A percentile compares a stretch with the other conserved stretches of the same genome.
Evolutionary conservation across 352 stramenopile genomes (phyloP).

Genomic region (Lagenidium giganteum): DNA sequence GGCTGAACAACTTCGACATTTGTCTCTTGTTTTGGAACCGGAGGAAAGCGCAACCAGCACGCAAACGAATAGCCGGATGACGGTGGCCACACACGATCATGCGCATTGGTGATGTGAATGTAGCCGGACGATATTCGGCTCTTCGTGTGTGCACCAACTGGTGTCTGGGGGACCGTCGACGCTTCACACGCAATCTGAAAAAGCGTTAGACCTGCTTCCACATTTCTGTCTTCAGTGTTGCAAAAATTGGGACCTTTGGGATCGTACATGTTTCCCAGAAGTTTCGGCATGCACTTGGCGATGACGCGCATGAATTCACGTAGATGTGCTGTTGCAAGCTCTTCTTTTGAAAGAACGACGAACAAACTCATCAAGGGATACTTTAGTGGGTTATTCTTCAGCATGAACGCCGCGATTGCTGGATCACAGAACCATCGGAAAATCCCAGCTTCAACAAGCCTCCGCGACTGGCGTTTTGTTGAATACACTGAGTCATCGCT

Average conservation of each 20-base stretch:
- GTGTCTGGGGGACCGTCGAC: constrained; percentile 29
- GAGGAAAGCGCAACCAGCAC: constrained; percentile 48
- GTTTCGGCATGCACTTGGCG: constrained; percentile 27
- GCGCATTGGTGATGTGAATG: constrained; percentile 47
- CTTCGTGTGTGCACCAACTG: constrained; percentile 33
- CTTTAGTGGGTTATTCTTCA: constrained; percentile 21
- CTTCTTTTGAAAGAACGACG: constrained; percentile 24
- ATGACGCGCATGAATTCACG: constrained; percentile 36
- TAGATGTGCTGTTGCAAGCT: constrained; percentile 31
- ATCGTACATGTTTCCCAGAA: constrained; percentile 15
- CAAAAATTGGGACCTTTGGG: too few species aligned
- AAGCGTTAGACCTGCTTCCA: constrained; percentile 27
- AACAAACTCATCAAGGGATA: constrained; percentile 25
- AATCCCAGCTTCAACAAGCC: constrained; percentile 29
- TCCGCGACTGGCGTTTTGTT: constrained; percentile 24
- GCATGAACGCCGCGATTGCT: constrained; percentile 18
- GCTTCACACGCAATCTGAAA: constrained; percentile 24
- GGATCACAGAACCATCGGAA: constrained; percentile 41
- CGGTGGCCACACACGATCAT: constrained; percentile 51
- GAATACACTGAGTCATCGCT: constrained; percentile 20
- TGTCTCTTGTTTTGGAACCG: constrained; percentile 1
- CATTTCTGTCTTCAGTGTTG: too few species aligned
- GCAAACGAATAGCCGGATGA: constrained; percentile 58
- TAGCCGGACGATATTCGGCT: constrained; percentile 31
- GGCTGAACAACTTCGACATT: neutral